Base-by-base conservation (phyloP, 495 filamentous ascomycete genomes). In the Penicillium arizonense region DNA sequence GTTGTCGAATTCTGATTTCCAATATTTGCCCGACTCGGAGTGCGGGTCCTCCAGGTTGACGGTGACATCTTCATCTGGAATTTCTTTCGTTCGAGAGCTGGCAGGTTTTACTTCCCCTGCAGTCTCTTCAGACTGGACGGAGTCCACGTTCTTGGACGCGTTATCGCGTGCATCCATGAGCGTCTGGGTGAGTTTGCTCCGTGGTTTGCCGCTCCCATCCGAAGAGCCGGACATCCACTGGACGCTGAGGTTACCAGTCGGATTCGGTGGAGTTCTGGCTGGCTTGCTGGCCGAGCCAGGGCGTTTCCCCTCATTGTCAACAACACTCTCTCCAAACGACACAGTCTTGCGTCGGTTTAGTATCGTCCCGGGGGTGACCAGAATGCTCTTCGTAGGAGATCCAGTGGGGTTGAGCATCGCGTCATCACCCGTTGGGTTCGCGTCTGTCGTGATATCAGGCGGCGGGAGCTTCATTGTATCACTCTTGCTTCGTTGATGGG, bases 1-100 rank as follows among this genome's bases (percentile, higher is more conserved):
- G 50, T 78, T 82, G 51, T 95, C 87, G 60, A 88, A 96, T 65
- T 96, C 85, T 9, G 83, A 80, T 66, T 97, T 97, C 94, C 94
- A 98, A 69, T 93, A 96, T 64, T 86, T 86, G 3, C 91, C 92
- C 2, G 91, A 96, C 57, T 86, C 82, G 2, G 91, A 95, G 36
- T 84, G 82, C 4, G 94, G 91, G 39, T 88, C 83, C 44, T 86
- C 82, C 45, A 96, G 72, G 65, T 97, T 92, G 34, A 86, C 70
- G 0, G 89, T 94, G 14, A 61, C 45, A 20, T 83, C 68, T 48
- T 96, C 89, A 32, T 76, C 53, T 14, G 61, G 47, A 1, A 65
- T 63, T 47, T 69, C 58, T 14, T 60, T 43, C 9, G 56, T 43
- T 16, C 44, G 45, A 18, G 39, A 21, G 5, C 33, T 33, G 34